Base-by-base conservation (phyloP, 2,329 filamentous ascomycete genomes). In the Diaporthe amygdali region DNA sequence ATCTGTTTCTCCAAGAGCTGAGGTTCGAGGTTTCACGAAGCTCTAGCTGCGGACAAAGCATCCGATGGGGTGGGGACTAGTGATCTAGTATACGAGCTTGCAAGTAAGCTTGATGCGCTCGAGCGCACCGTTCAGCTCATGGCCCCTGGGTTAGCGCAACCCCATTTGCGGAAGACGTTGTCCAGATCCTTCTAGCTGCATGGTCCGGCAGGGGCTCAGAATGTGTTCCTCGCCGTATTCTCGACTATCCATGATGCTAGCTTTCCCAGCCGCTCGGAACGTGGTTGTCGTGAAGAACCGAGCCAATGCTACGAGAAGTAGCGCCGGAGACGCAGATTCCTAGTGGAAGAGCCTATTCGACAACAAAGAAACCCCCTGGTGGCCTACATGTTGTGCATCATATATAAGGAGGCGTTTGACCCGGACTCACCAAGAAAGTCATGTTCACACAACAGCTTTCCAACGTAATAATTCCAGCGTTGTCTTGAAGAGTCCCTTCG, bases 151-250 rank as follows among this genome's bases (percentile, higher is more conserved):
- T 44, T 61, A 61, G 55, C 56, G 39, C 56, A 17, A 32, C 25
- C 10, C 10, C n/a, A 63, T 63, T 34, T 17, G 25, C 55, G 39
- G 55, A 6, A 30, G n/a, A 61, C 25, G 17, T 25, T 61, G 55
- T 61, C 55, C 39, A 61, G 55, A 14, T 32, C 25, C 37, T 61
- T 61, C 55, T 61, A 61, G 55, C 25, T 61, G 39, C 55, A 61
- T 32, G 17, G 9, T 44, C 55, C 25, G 5, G 25, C 25, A 32
- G 12, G 5, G 55, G 10, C 2, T 17, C 17, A 32, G 20, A n/a
- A 25, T 22, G 17, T 32, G 14, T 10, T 30, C 10, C 37, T 46
- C 1, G 17, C 10, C 39, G 27, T 46, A 20, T 46, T 2, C 17
- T 44, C 22, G 25, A 30, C 17, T 22, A n/a, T 15, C 25, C 5